Evolutionary conservation across 768 basidiomycete species (phyloP).

Genomic region (Sarcodon aspratus): DNA sequence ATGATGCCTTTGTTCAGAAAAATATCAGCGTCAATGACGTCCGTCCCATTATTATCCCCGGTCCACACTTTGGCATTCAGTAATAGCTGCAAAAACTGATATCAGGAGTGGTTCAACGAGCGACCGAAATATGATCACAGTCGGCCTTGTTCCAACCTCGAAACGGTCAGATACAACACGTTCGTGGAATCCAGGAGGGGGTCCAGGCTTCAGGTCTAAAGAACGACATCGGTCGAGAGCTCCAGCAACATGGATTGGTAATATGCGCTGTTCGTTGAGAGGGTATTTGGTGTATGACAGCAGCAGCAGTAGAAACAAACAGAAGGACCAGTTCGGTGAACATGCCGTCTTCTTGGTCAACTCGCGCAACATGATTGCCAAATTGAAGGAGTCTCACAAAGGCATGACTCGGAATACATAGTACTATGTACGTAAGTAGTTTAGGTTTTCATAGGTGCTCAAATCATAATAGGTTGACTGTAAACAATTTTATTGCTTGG

Average conservation of each 20-base stretch:
- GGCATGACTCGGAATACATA: too few relatives aligned
- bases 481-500: too few relatives aligned
- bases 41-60: slow-evolving; percentile 53
- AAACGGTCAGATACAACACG: slow-evolving; percentile 56
- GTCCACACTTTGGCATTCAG: slow-evolving; percentile 79
- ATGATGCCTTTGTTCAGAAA: slow-evolving; percentile 63
- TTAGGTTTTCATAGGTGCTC: too few relatives aligned
- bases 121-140: slow-evolving; percentile 31
- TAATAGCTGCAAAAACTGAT: background rate
- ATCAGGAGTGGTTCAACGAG: slow-evolving; percentile 2
- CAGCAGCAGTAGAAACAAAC: too few relatives aligned
- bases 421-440: too few relatives aligned
- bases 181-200: slow-evolving; percentile 31
- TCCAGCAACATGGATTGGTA: slow-evolving; percentile 15
- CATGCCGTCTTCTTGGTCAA: too few relatives aligned
- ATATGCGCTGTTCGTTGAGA: background rate
- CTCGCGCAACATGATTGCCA: too few relatives aligned
- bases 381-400: too few relatives aligned
- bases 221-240: slow-evolving; percentile 33
- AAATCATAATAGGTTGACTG: too few relatives aligned
- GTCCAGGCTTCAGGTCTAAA: slow-evolving; percentile 28
- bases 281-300: too few relatives aligned
- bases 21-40: slow-evolving; percentile 54
- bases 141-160: slow-evolving; percentile 47
- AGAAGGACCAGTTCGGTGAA: too few relatives aligned